These are phyloP conservation scores for Cutaneotrichosporon sp. DNA, from an alignment of 1,284 basidiomycete genomes.

Conservation along the genomic window DNA sequence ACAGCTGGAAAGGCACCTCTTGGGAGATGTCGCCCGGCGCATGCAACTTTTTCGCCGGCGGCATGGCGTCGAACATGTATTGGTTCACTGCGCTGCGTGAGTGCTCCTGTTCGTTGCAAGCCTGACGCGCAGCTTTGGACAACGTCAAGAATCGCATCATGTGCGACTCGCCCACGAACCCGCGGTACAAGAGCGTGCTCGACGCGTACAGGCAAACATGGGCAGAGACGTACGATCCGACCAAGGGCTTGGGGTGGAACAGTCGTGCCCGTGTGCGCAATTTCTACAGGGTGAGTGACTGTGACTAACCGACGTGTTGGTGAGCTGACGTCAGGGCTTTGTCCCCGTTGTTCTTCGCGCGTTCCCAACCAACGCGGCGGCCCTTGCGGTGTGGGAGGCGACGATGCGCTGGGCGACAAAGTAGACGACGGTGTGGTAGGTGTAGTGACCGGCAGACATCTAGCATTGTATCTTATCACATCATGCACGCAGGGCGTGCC, in stretches of 20 bases:
- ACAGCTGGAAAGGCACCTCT: constrained; percentile 41
- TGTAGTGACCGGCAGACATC: background rate
- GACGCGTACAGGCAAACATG: constrained; percentile 41
- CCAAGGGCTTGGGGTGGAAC: constrained; percentile 33
- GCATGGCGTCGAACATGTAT: constrained; percentile 48
- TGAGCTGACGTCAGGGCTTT: constrained; percentile 36
- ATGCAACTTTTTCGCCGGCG: constrained; percentile 46
- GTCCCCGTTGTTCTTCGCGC: constrained; percentile 46
- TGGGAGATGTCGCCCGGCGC: constrained; percentile 42
- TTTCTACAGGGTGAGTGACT: constrained; percentile 42
- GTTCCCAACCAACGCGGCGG: constrained; percentile 48
- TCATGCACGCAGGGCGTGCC: too few relatives aligned
- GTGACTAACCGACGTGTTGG: too few relatives aligned
- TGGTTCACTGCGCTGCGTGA: constrained; percentile 44
- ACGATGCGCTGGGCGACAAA: constrained; percentile 38
- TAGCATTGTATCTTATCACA: background rate
- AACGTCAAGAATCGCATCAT: constrained; percentile 49
- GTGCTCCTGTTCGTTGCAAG: constrained; percentile 5
- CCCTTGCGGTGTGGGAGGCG: constrained; percentile 47
- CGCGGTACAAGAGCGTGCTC: constrained; percentile 36
- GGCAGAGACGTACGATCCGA: constrained; percentile 35
- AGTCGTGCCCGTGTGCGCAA: constrained; percentile 34
- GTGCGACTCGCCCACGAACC: constrained; percentile 43
- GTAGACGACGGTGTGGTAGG: background rate
- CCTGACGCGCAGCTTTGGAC: constrained; percentile 33